Base-by-base conservation (phyloP, 1,284 basidiomycete species). In the Apiotrichum brassicae region DNA sequence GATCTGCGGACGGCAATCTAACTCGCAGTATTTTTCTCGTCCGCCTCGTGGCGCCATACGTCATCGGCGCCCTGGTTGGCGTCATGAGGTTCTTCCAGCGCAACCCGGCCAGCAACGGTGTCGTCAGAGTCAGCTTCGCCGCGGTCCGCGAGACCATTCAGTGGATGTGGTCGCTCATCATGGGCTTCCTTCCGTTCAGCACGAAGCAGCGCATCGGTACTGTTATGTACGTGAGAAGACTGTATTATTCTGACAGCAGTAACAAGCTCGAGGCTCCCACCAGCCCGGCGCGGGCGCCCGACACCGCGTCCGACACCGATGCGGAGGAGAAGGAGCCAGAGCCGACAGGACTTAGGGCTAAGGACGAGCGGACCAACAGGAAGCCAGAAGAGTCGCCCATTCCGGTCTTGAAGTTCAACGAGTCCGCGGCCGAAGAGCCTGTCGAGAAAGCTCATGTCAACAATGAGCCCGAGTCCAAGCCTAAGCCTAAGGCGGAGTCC, bases 51-150 rank as follows among this genome's bases (percentile, higher is more conserved):
- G 38, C 48, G 14, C 46, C 48, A n/a, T 37, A 61, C 42, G n/a
- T 64, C 41, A 43, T 62, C n/a, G 33, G 57, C 30, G 13, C 52
- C 35, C 24, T 60, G 36, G 58, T 62, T 39, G 46, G 46, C 12
- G 23, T 64, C 23, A 33, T 51, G 28, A 39, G 43, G 20, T 68
- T 68, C 56, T 58, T 61, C 57, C 40, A 62, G 33, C 54, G 57
- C 18, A 60, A 66, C 55, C 56, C 63, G 18, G 48, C 56, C 34
- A 35, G 35, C 25, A 56, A 67, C n/a, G 54, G 59, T 18, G 14
- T 52, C 24, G 16, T 63, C 32, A 22, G 43, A 2, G 25, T 58
- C 18, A 26, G 43, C 46, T 34, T 62, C 14, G 55, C 62, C 2
- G 64, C 61, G 0, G 37, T 63, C 23, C 43, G 46, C 26, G 67